phyloP scores from a whole-genome alignment of 306 rosid species.

The Dalbergia cultrata region DNA sequence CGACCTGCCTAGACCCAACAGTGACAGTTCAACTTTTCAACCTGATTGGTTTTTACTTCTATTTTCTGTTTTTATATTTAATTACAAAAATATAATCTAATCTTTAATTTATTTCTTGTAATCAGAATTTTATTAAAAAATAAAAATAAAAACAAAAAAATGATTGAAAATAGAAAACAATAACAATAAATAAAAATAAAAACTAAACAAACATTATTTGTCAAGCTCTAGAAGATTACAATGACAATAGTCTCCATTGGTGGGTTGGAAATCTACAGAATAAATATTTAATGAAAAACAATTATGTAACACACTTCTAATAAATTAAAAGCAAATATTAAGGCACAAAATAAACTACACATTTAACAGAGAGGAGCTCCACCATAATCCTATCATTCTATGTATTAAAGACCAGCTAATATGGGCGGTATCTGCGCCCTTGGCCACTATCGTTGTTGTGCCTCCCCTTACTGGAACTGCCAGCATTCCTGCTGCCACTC shows the following conservation, averaged over 20 bases:
- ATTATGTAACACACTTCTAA: slow-evolving; percentile 12
- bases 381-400: slow-evolving; percentile 4
- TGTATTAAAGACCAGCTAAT: slow-evolving; percentile 52
- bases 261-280: slow-evolving; percentile 34
- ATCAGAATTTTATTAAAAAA: no score
- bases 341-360: slow-evolving; percentile 15
- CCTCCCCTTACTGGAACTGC: slow-evolving; percentile 78
- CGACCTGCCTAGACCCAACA: no score
- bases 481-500: slow-evolving; percentile 55
- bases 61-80: no score
- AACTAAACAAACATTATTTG: not conserved
- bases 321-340: slow-evolving; percentile 26
- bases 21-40: no score
- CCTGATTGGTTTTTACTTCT: no score
- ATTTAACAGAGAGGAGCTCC: slow-evolving; percentile 19
- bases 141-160: no score
- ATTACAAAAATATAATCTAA: no score
- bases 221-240: not conserved
- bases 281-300: slow-evolving; percentile 35
- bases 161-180: no score
- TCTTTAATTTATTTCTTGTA: no score
- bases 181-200: no score
- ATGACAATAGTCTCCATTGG: not conserved
- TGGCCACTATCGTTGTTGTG: slow-evolving; percentile 64
- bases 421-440: slow-evolving; percentile 92